These are phyloP conservation scores for Hirschfeldia incana DNA, from an alignment of 345 rosid species.

Conservation along the genomic window DNA sequence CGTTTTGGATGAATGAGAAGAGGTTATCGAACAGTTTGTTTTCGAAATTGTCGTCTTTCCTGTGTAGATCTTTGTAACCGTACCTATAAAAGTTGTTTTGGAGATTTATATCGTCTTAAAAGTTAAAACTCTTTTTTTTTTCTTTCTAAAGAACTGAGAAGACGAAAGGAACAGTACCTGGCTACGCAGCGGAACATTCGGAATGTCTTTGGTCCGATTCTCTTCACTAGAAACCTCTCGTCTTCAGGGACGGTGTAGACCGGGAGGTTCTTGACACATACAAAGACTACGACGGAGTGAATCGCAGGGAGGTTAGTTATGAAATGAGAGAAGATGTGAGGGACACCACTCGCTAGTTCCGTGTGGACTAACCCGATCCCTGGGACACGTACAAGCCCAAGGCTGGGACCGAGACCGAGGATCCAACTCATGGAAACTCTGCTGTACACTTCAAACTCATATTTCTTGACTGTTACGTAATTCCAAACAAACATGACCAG, in stretches of 20 bases:
- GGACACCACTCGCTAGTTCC: constrained; percentile 78
- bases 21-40: constrained; percentile 59
- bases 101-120: not conserved
- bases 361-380: constrained; percentile 82
- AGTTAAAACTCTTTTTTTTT: not conserved
- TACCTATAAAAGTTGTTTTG: constrained; percentile 30
- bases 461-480: constrained; percentile 75
- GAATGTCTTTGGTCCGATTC: constrained; percentile 76
- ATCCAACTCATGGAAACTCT: constrained; percentile 87
- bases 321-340: constrained; percentile 85
- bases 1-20: constrained; percentile 59
- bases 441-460: constrained; percentile 79
- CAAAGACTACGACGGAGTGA: constrained; percentile 73
- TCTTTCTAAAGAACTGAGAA: not conserved
- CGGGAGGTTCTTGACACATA: constrained; percentile 79
- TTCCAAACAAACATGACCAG: constrained; percentile 74
- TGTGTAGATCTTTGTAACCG: constrained; percentile 82
- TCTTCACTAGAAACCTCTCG: constrained; percentile 75
- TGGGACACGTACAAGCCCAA: constrained; percentile 80
- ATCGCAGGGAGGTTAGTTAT: constrained; percentile 80
- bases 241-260: constrained; percentile 85
- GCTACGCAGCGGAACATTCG: constrained; percentile 84
- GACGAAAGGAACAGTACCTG: constrained; percentile 38
- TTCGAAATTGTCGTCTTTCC: constrained; percentile 79
- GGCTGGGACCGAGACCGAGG: constrained; percentile 82